Evolutionary conservation across 768 basidiomycete species (phyloP).

Genomic region (Hypholoma fasciculare): DNA sequence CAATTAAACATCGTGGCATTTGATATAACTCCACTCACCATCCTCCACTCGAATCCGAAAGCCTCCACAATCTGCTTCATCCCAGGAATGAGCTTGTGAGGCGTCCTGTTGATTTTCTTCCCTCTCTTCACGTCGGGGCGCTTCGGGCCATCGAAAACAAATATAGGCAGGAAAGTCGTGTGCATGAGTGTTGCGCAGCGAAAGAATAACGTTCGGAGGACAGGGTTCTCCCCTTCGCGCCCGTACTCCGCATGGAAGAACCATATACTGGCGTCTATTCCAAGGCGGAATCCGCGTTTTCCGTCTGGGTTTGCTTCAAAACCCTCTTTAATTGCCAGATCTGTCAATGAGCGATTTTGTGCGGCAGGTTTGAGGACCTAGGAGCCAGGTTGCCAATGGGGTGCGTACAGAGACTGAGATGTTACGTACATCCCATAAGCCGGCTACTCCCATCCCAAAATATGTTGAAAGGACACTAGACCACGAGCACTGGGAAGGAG

Average conservation of each 20-base stretch:
- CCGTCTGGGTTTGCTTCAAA: slow-evolving; percentile 66
- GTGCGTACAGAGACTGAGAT: not conserved
- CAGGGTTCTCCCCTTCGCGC: slow-evolving; percentile 83
- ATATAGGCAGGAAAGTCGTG: slow-evolving; percentile 81
- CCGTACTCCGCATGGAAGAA: slow-evolving; percentile 79
- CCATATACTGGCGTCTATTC: slow-evolving; percentile 89
- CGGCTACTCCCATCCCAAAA: slow-evolving; percentile 34
- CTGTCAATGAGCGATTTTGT: slow-evolving; percentile 70
- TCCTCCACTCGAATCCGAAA: slow-evolving; percentile 79
- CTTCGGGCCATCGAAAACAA: slow-evolving; percentile 90
- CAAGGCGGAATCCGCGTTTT: slow-evolving; percentile 75
- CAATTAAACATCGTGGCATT: slow-evolving; percentile 18
- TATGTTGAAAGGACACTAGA: no score
- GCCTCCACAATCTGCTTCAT: slow-evolving; percentile 80
- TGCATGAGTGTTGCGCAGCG: slow-evolving; percentile 78
- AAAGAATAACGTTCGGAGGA: slow-evolving; percentile 81
- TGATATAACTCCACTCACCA: slow-evolving; percentile 35
- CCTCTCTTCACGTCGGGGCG: slow-evolving; percentile 82
- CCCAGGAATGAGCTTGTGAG: slow-evolving; percentile 66
- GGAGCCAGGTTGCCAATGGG: not conserved
- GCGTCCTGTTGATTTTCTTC: slow-evolving; percentile 63
- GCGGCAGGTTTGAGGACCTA: slow-evolving; percentile 73
- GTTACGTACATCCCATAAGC: slow-evolving; percentile 42
- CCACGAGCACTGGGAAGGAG: not conserved
- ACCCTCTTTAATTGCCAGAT: slow-evolving; percentile 73